Base-by-base conservation (phyloP, 805 yeast species). In the Danielozyma ontarioensis region DNA sequence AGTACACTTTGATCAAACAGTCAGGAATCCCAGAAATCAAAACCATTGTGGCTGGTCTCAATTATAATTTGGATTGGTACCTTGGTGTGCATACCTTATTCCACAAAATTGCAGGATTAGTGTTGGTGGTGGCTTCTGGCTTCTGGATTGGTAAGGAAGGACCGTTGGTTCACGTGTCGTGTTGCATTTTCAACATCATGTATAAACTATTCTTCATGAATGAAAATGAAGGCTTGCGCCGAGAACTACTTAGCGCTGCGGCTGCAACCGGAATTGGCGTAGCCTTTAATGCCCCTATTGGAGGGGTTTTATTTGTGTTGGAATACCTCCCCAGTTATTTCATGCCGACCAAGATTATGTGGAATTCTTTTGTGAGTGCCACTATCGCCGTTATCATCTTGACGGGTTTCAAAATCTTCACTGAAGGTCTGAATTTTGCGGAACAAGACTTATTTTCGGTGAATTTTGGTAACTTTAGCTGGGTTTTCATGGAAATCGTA, bases 91-190 rank as follows among this genome's bases (percentile, higher is more conserved):
- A 56, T 21, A 70, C 83, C 3, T 57, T 85, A n/a, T 15, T 74
- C 3, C 62, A 65, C 33, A 85, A 85, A 50, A 60, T 74, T 3
- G 27, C 64, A 1, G 83, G 88, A 2, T 58, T 85, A 30, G 61
- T 78, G 4, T 57, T 83, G 29, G 80, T 81, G 12, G 80, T 83
- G 4, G 78, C 88, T 15, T 74, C 85, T 1, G 95, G 95, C 0
- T 48, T 86, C 2, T 83, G 90, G 85, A 68, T 83, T 5, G 95
- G 96, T 5, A 79, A 78, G 48, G 96, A 86, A 47, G 95, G 95
- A 2, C 95, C 96, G 1, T 54, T 87, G 34, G 89, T 84, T 17
- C 95, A 87, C 54, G 74, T 86, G 3, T 72, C 90, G 0, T 76
- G 84, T 43, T 76, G 84, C 41, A 62, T 78, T 17, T 45, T 47